A percentile compares a stretch with the other conserved stretches of the same genome.
Evolutionary conservation across 495 filamentous ascomycete genomes (phyloP).

Genomic region (Cryomyces antarcticus): DNA sequence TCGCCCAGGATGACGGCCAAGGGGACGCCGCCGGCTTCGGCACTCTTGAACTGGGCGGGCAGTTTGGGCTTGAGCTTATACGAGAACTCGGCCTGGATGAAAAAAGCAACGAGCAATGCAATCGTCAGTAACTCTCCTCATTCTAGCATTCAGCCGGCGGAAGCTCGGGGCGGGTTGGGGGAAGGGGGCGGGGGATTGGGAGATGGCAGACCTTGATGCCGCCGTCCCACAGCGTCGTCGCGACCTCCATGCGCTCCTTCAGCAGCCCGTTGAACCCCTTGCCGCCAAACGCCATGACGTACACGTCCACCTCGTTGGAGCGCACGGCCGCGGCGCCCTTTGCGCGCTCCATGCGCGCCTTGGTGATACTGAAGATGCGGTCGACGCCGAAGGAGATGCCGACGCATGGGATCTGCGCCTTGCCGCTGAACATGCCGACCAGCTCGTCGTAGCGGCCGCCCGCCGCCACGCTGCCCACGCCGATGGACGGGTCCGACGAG

Average conservation of each 20-base stretch:
- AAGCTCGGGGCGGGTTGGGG: no score
- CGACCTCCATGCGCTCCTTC: constrained; percentile 60
- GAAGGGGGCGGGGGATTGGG: background rate
- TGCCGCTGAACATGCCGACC: constrained; percentile 78
- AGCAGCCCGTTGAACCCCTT: constrained; percentile 69
- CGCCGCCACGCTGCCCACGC: constrained; percentile 72
- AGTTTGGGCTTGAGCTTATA: constrained; percentile 67
- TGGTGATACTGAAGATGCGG: constrained; percentile 81
- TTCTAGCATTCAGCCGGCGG: no score
- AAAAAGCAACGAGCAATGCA: background rate
- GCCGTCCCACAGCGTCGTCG: constrained; percentile 52
- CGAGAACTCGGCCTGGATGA: constrained; percentile 43
- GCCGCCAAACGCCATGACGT: constrained; percentile 82
- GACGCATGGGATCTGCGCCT: constrained; percentile 73
- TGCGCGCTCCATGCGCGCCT: constrained; percentile 48
- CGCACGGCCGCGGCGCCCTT: constrained; percentile 26
- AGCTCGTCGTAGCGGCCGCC: constrained; percentile 87
- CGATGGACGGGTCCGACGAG: constrained; percentile 60
- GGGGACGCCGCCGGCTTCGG: constrained; percentile 49
- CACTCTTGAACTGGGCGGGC: constrained; percentile 58
- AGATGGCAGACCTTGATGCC: constrained; percentile 42
- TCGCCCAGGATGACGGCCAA: constrained; percentile 64
- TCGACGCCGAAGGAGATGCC: constrained; percentile 92
- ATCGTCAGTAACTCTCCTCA: no score
- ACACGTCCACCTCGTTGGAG: constrained; percentile 64